phyloP scores from a whole-genome alignment of 2,329 filamentous ascomycete genomes.

The Fusarium coffeatum region DNA sequence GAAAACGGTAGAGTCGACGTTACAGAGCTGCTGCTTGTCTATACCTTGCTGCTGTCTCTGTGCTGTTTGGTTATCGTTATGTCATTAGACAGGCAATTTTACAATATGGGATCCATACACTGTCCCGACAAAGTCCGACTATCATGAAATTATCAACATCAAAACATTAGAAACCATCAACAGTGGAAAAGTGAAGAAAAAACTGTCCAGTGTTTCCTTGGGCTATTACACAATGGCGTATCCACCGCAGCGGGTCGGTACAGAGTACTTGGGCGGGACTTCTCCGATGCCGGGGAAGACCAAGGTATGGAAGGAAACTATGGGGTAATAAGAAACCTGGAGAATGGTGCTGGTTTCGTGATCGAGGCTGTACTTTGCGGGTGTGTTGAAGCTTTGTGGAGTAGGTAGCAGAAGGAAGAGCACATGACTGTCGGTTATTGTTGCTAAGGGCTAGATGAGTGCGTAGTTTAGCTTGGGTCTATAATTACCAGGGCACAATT shows the following conservation, averaged over 20 bases:
- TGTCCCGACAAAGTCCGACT: constrained; percentile 18
- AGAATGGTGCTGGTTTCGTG: constrained; percentile 26
- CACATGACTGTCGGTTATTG: constrained; percentile 12
- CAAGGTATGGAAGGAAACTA: constrained; percentile 11
- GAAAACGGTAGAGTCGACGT: constrained; percentile 5
- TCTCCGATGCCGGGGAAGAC: constrained; percentile 38
- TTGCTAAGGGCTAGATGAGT: not conserved
- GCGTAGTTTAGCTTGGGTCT: not conserved
- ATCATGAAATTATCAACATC: constrained; percentile 28
- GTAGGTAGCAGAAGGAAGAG: not conserved
- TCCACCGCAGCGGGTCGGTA: constrained; percentile 32
- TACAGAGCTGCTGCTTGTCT: not conserved
- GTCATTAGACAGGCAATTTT: constrained; percentile 32
- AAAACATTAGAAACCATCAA: not conserved
- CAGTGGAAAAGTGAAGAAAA: not conserved
- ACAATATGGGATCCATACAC: constrained; percentile 29
- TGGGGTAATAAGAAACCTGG: constrained; percentile 21
- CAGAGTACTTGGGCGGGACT: constrained; percentile 23
- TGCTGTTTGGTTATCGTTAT: constrained; percentile 19
- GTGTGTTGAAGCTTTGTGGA: not conserved
- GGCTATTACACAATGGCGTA: constrained; percentile 40
- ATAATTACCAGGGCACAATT: not conserved
- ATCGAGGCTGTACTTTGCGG: constrained; percentile 20
- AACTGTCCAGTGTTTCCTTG: constrained; percentile 11
- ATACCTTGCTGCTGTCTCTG: not conserved